phyloP scores from a whole-genome alignment of 2,329 filamentous ascomycete genomes.

The Hirsutella rhossiliensis region DNA sequence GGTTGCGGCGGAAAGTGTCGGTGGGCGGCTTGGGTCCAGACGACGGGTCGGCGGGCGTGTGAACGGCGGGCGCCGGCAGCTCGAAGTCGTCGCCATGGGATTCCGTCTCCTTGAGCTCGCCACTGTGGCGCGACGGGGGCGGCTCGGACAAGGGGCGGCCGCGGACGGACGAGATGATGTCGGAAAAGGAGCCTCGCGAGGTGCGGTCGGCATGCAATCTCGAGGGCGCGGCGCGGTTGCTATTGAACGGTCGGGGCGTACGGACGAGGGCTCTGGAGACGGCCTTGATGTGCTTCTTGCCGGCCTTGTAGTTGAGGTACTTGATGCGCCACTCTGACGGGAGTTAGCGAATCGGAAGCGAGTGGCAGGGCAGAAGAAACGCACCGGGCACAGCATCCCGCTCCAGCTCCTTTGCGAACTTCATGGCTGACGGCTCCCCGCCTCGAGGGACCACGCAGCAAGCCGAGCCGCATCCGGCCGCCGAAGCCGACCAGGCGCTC shows the following conservation, averaged over 20 bases:
- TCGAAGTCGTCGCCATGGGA: slow-evolving; percentile 38
- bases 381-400: slow-evolving; percentile 59
- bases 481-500: neutral
- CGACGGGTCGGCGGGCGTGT: slow-evolving; percentile 19
- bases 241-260: slow-evolving; percentile 28
- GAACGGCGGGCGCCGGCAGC: slow-evolving; percentile 41
- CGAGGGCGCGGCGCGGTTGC: too few species aligned
- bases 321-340: slow-evolving; percentile 83
- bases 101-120: slow-evolving; percentile 17
- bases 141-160: neutral
- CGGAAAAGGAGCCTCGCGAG: too few species aligned
- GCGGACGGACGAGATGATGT: neutral
- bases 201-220: slow-evolving; percentile 1
- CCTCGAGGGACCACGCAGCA: neutral
- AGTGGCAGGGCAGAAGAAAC: slow-evolving; percentile 6
- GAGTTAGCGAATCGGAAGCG: neutral
- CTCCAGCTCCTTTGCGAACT: slow-evolving; percentile 10
- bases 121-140: neutral
- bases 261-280: slow-evolving; percentile 60
- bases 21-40: slow-evolving; percentile 11
- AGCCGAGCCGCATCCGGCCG: neutral
- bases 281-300: slow-evolving; percentile 88
- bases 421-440: slow-evolving; percentile 3
- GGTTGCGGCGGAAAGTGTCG: slow-evolving; percentile 7
- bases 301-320: slow-evolving; percentile 90